Conservation (phyloP, 768 basidiomycete genomes). For the Hericium rajendrae region DNA sequence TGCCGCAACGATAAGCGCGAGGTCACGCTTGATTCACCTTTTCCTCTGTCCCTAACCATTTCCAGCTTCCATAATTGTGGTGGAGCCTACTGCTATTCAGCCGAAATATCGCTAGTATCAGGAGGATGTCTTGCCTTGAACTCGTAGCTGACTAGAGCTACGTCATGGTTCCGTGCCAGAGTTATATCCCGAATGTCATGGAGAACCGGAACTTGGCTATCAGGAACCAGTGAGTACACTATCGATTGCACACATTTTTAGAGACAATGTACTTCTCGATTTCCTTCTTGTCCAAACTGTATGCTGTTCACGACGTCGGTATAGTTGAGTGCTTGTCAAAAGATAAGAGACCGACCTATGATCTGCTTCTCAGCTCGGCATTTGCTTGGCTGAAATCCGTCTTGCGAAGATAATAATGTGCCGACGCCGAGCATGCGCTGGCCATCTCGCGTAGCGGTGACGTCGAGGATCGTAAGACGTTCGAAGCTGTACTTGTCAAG, state of each 20-base stretch:
- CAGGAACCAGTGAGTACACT: background rate
- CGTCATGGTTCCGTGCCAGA: constrained; percentile 45
- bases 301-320: constrained; percentile 33
- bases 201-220: constrained; percentile 61
- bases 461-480: constrained; percentile 56
- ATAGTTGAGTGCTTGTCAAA: background rate
- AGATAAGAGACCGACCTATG: constrained; percentile 36
- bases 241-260: too few relatives aligned
- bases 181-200: constrained; percentile 69
- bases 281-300: constrained; percentile 53
- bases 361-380: constrained; percentile 67
- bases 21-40: constrained; percentile 23
- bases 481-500: constrained; percentile 50
- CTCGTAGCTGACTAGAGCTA: constrained; percentile 66
- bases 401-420: constrained; percentile 51
- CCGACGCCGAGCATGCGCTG: constrained; percentile 58
- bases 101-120: background rate
- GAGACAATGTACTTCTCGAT: constrained; percentile 48
- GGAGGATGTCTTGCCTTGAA: constrained; percentile 39
- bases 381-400: constrained; percentile 58
- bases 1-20: constrained; percentile 39
- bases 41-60: constrained; percentile 41
- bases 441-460: constrained; percentile 62
- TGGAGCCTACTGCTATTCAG: constrained; percentile 37
- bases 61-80: constrained; percentile 74